Evolutionary conservation across 768 basidiomycete species (phyloP).

Genomic region (Thelephora aurantiotincta): DNA sequence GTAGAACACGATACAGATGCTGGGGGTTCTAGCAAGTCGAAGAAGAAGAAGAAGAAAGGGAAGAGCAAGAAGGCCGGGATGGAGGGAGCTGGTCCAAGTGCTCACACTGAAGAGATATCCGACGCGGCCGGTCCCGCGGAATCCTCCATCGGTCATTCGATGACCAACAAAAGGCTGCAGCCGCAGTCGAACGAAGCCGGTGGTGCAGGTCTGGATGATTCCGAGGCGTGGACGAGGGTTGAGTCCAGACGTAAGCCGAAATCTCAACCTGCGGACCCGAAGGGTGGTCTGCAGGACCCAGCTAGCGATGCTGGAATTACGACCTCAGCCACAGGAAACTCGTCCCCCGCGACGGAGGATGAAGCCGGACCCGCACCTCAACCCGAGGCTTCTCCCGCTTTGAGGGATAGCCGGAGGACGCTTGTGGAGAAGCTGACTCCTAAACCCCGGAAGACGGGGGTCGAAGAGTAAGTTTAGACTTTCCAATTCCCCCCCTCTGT

Average conservation of each 20-base stretch:
- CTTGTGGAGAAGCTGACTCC: slow-evolving; percentile 54
- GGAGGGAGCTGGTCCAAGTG: slow-evolving; percentile 1
- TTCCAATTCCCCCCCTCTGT: neutral
- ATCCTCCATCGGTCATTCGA: slow-evolving; percentile 7
- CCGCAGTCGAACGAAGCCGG: slow-evolving; percentile 9
- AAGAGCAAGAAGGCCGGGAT: slow-evolving; percentile 14
- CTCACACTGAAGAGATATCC: slow-evolving; percentile 11
- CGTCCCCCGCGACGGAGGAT: slow-evolving; percentile 21
- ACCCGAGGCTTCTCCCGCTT: neutral
- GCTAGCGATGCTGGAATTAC: slow-evolving; percentile 37
- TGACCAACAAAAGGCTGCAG: slow-evolving; percentile 22
- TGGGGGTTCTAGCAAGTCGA: slow-evolving; percentile 17
- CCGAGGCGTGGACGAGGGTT: slow-evolving; percentile 60
- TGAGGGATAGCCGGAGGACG: slow-evolving; percentile 18
- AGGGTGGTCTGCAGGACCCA: slow-evolving; percentile 6
- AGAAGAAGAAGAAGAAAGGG: slow-evolving; percentile 32
- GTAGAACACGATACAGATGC: slow-evolving; percentile 1
- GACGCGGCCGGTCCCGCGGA: slow-evolving; percentile 17
- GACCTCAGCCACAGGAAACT: slow-evolving; percentile 25
- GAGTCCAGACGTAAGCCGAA: slow-evolving; percentile 26
- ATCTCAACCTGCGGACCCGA: slow-evolving; percentile 1
- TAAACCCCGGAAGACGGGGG: slow-evolving; percentile 47
- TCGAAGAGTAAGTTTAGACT: slow-evolving; percentile 48
- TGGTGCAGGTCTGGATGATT: slow-evolving; percentile 29
- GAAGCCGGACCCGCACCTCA: slow-evolving; percentile 6